Evolutionary conservation across 768 basidiomycete species (phyloP).

Genomic region (Kwoniella mangroviensis): DNA sequence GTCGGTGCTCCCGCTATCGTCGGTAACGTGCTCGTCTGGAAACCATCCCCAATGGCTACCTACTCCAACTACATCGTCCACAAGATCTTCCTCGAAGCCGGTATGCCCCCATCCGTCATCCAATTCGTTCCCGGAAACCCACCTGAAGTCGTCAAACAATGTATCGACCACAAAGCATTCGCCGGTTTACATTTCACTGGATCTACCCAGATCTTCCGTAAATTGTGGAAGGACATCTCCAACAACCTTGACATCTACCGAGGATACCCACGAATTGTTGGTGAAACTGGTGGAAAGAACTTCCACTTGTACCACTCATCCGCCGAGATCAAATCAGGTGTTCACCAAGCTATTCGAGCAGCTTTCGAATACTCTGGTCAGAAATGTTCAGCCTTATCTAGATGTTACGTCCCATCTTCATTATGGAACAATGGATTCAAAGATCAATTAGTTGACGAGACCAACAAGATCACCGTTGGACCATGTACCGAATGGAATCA

Average conservation of each 20-base stretch:
- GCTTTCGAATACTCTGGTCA: slow-evolving; percentile 98
- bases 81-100: slow-evolving; percentile 90
- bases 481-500: slow-evolving; percentile 72
- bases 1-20: slow-evolving; percentile 80
- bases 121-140: slow-evolving; percentile 92
- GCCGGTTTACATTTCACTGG: slow-evolving; percentile 96
- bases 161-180: slow-evolving; percentile 76
- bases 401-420: slow-evolving; percentile 85
- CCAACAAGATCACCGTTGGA: slow-evolving; percentile 85
- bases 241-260: slow-evolving; percentile 83
- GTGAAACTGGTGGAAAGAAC: slow-evolving; percentile 95
- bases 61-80: slow-evolving; percentile 93
- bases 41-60: slow-evolving; percentile 92
- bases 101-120: slow-evolving; percentile 90
- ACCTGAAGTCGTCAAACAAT: slow-evolving; percentile 80
- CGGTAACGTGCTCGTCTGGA: slow-evolving; percentile 95
- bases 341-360: slow-evolving; percentile 79
- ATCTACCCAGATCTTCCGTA: slow-evolving; percentile 89
- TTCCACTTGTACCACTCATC: slow-evolving; percentile 90
- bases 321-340: slow-evolving; percentile 88
- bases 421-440: slow-evolving; percentile 88
- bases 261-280: slow-evolving; percentile 91
- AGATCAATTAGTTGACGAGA: slow-evolving; percentile 72
- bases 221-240: slow-evolving; percentile 95
- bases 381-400: slow-evolving; percentile 93